A percentile compares a stretch with the other conserved stretches of the same genome.
These are phyloP conservation scores for Cyathus striatus DNA, from an alignment of 768 basidiomycete species.

Conservation along the genomic window DNA sequence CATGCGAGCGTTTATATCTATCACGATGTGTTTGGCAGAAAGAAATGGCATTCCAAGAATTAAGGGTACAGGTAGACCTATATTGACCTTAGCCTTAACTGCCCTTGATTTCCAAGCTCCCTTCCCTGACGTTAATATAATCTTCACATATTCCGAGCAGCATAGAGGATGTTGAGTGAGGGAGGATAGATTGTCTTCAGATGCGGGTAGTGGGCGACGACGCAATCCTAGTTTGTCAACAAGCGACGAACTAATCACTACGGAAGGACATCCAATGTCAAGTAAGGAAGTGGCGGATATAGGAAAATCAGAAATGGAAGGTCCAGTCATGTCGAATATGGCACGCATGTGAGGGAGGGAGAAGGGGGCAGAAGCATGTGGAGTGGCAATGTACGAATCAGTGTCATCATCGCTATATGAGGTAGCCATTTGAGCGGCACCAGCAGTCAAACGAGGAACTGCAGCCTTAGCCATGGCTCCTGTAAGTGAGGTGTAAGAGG, in stretches of 20 bases:
- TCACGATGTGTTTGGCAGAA: constrained; percentile 9
- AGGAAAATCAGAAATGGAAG: neutral
- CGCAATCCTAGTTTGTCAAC: constrained; percentile 3
- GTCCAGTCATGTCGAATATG: neutral
- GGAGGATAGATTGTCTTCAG: constrained; percentile 13
- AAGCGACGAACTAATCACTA: constrained; percentile 7
- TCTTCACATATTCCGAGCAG: constrained; percentile 13
- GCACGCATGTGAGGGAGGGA: neutral
- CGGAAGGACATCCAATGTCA: constrained; percentile 9
- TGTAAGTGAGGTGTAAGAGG: neutral
- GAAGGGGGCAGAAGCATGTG: neutral
- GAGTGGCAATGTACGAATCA: neutral
- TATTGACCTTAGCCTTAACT: constrained; percentile 12
- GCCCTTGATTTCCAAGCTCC: constrained; percentile 12
- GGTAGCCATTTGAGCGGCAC: neutral
- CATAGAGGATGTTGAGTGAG: constrained; percentile 6
- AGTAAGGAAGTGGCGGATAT: constrained; percentile 4
- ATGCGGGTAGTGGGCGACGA: constrained; percentile 11
- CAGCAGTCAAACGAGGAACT: neutral
- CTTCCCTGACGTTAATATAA: constrained; percentile 7
- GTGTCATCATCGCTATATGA: neutral
- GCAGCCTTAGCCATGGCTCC: neutral
- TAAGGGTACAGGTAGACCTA: constrained; percentile 12
- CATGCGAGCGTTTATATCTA: constrained; percentile 10
- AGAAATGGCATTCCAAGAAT: constrained; percentile 19